phyloP scores from a whole-genome alignment of 1,284 basidiomycete species.

The Cutaneotrichosporon arboriforme region DNA sequence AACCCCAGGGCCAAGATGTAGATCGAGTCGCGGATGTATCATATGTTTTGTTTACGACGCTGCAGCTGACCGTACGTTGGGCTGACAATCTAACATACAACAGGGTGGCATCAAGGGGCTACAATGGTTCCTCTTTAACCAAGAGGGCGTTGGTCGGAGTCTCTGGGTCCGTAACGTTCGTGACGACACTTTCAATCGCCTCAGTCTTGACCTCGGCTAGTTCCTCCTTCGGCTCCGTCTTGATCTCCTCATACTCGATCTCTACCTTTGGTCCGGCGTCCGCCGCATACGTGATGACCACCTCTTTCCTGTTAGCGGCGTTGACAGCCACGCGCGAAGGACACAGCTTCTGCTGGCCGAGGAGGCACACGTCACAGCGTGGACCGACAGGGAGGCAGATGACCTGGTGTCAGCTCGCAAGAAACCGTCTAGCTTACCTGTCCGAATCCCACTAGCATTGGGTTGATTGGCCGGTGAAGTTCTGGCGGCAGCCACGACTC shows the following conservation, averaged over 20 bases:
- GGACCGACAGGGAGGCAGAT: slow-evolving; percentile 80
- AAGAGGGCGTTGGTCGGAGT: background rate
- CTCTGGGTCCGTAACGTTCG: too few species aligned
- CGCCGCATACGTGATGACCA: slow-evolving; percentile 48
- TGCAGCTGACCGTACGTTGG: too few species aligned
- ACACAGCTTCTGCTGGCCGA: slow-evolving; percentile 47
- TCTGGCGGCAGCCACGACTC: slow-evolving; percentile 84
- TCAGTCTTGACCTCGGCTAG: background rate
- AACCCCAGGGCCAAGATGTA: slow-evolving; percentile 7
- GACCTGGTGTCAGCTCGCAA: slow-evolving; percentile 18
- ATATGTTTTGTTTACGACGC: too few species aligned
- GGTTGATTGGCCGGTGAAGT: slow-evolving; percentile 76
- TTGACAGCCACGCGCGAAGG: slow-evolving; percentile 45
- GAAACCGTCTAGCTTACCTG: slow-evolving; percentile 51
- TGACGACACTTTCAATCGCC: background rate
- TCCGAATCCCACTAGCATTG: slow-evolving; percentile 84
- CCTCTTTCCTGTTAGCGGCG: slow-evolving; percentile 37
- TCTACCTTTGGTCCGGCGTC: slow-evolving; percentile 26
- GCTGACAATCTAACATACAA: background rate
- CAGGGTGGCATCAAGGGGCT: background rate
- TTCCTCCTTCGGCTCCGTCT: background rate
- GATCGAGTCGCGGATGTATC: too few species aligned
- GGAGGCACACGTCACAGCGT: slow-evolving; percentile 67
- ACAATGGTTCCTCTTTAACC: background rate
- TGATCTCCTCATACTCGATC: slow-evolving; percentile 53